phyloP scores from a whole-genome alignment of 805 yeast genomes.

The Lachancea nothofagi region DNA sequence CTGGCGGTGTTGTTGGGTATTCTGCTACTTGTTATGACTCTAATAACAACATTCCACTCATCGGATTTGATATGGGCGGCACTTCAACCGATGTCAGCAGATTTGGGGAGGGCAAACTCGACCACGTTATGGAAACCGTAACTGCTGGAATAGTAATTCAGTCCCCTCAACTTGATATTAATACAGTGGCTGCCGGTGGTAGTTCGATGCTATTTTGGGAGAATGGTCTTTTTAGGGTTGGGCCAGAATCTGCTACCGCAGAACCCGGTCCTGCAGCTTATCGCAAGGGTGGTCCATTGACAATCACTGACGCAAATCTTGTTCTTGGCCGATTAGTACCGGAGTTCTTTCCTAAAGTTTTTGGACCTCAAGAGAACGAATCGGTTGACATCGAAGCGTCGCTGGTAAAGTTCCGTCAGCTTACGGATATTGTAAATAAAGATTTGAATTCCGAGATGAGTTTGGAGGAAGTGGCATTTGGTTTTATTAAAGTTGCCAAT shows the following conservation, averaged over 20 bases:
- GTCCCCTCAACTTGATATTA: constrained; percentile 76
- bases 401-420: constrained; percentile 41
- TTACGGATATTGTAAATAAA: constrained; percentile 52
- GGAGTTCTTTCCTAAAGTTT: constrained; percentile 71
- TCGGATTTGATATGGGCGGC: constrained; percentile 90
- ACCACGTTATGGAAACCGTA: constrained; percentile 75
- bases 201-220: constrained; percentile 63
- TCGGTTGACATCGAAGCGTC: constrained; percentile 57
- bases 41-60: constrained; percentile 51
- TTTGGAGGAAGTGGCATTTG: constrained; percentile 67
- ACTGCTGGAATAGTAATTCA: constrained; percentile 81
- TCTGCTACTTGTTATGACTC: constrained; percentile 71
- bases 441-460: constrained; percentile 39
- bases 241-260: constrained; percentile 82
- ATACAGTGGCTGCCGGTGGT: constrained; percentile 83
- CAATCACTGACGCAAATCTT: constrained; percentile 81
- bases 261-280: constrained; percentile 90
- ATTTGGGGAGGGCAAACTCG: constrained; percentile 60
- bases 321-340: constrained; percentile 67
- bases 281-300: constrained; percentile 79
- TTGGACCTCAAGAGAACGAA: constrained; percentile 75
- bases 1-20: constrained; percentile 95
- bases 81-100: constrained; percentile 83
- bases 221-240: constrained; percentile 71
- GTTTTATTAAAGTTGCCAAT: constrained; percentile 77